phyloP scores from a whole-genome alignment of 129 eudicot species.

The Arctium minus region DNA sequence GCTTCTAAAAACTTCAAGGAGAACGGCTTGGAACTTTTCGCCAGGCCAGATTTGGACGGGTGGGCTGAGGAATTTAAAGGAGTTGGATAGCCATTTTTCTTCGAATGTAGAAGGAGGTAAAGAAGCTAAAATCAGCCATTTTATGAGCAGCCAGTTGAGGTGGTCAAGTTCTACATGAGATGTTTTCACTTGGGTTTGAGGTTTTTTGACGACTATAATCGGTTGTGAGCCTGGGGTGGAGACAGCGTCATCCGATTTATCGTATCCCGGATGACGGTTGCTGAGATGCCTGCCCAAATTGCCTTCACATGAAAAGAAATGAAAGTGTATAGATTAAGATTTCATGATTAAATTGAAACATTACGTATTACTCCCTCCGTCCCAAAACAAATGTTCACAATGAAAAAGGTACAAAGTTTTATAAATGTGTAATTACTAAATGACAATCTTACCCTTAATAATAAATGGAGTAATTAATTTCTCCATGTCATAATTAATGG shows the following conservation, averaged over 20 bases:
- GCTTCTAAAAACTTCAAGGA: constrained; percentile 64
- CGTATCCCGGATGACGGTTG: constrained; percentile 94
- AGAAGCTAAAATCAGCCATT: constrained; percentile 79
- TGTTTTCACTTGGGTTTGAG: constrained; percentile 53
- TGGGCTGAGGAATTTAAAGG: constrained; percentile 73
- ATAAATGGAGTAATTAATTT: background rate
- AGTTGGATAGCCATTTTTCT: constrained; percentile 69
- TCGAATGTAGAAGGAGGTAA: constrained; percentile 70
- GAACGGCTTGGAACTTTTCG: constrained; percentile 63
- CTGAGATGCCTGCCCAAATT: constrained; percentile 96
- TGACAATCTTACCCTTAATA: background rate
- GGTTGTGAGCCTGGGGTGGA: constrained; percentile 45
- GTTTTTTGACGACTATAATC: constrained; percentile 52
- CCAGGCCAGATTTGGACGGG: constrained; percentile 70
- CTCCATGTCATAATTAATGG: background rate
- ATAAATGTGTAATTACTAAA: background rate
- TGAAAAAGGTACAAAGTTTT: background rate
- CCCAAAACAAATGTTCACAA: background rate
- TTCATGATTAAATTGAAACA: background rate
- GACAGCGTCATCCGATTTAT: constrained; percentile 53
- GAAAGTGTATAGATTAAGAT: background rate
- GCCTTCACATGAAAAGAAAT: constrained; percentile 40
- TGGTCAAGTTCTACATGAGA: constrained; percentile 73
- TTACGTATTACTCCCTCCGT: background rate
- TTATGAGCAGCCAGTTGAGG: constrained; percentile 85